Percentiles rank a stretch among this genome's conserved stretches.
phyloP scores from a whole-genome alignment of 805 yeast genomes.

The Blastobotrys parvus region DNA sequence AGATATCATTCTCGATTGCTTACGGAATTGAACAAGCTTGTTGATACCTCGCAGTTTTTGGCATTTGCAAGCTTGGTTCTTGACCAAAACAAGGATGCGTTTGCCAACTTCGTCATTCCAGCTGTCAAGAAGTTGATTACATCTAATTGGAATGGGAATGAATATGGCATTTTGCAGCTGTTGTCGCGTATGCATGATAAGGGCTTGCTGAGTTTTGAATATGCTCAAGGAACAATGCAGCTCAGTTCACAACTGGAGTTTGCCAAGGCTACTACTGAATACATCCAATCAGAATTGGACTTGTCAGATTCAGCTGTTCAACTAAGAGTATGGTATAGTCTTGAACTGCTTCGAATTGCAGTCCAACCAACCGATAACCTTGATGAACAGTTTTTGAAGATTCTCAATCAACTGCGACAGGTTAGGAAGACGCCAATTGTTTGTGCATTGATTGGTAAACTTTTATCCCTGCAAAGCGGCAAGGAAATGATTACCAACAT shows the following conservation, averaged over 20 bases:
- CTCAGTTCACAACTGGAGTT: neutral
- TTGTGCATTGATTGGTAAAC: neutral
- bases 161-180: neutral
- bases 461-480: neutral
- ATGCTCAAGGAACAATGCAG: neutral
- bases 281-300: neutral
- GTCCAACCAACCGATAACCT: neutral
- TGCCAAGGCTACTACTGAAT: neutral
- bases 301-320: neutral
- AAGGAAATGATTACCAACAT: too few relatives aligned
- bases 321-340: neutral
- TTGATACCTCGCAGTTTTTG: constrained; percentile 14
- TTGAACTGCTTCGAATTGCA: neutral
- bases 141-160: neutral
- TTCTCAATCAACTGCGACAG: neutral
- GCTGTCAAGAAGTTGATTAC: constrained; percentile 4
- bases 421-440: neutral
- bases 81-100: constrained; percentile 9
- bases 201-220: neutral
- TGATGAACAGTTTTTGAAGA: neutral
- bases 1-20: constrained; percentile 10
- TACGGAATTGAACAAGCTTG: neutral
- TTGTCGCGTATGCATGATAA: neutral
- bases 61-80: constrained; percentile 12
- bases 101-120: constrained; percentile 11